These are phyloP conservation scores for Tetraselmis striata DNA, from an alignment of 139 green algal species.

Conservation along the genomic window DNA sequence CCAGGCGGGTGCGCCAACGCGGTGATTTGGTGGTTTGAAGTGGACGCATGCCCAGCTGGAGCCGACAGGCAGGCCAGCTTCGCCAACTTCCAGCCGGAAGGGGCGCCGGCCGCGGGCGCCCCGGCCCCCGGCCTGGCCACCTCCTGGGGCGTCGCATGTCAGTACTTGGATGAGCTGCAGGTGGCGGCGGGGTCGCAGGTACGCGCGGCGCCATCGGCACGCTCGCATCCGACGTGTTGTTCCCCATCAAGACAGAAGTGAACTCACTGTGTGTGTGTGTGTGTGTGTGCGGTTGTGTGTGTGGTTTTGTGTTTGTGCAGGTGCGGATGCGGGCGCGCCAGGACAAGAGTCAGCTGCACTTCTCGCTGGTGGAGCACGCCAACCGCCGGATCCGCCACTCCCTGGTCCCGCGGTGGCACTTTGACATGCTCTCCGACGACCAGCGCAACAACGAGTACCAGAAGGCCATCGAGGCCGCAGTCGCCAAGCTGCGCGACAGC, in stretches of 20 bases:
- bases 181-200: background rate
- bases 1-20: background rate
- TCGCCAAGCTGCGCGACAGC: too few relatives aligned
- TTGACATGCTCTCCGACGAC: conserved; percentile 72
- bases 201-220: background rate
- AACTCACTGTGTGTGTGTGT: too few relatives aligned
- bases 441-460: conserved; percentile 62
- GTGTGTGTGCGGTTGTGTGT: too few relatives aligned
- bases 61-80: too few relatives aligned
- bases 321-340: conserved; percentile 34
- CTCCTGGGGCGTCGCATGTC: background rate
- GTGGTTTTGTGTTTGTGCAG: too few relatives aligned
- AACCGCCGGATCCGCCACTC: conserved; percentile 44
- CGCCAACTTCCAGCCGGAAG: too few relatives aligned
- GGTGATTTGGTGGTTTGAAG: background rate
- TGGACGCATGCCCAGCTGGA: background rate
- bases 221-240: too few relatives aligned
- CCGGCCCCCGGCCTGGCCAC: background rate
- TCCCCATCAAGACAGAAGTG: too few relatives aligned
- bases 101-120: too few relatives aligned
- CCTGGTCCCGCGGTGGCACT: conserved; percentile 71
- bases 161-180: background rate
- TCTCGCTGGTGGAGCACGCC: conserved; percentile 24
- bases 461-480: conserved; percentile 34
- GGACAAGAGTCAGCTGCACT: conserved; percentile 39